Evolutionary conservation across 805 yeast genomes (phyloP).

Genomic region (Teunomyces aglyptinius): DNA sequence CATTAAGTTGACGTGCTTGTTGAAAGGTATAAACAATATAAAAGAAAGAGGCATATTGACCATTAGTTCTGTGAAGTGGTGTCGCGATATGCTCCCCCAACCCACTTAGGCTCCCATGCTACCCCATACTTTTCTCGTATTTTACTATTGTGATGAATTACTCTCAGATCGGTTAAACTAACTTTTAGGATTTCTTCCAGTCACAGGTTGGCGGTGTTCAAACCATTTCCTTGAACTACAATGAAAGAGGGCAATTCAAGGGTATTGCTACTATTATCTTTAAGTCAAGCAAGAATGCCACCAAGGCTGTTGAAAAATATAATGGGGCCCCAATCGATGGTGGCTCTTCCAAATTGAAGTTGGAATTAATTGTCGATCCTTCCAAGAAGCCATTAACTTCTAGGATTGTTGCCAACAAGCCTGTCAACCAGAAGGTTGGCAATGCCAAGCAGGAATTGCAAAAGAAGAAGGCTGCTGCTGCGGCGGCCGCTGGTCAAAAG

Average conservation of each 20-base stretch:
- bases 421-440: slow-evolving; percentile 16
- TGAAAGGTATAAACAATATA: background rate
- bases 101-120: background rate
- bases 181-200: slow-evolving; percentile 79
- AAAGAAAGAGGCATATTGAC: slow-evolving; percentile 1
- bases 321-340: slow-evolving; percentile 93
- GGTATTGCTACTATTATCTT: slow-evolving; percentile 90
- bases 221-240: slow-evolving; percentile 70
- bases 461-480: slow-evolving; percentile 29
- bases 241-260: slow-evolving; percentile 83
- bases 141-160: slow-evolving; percentile 1
- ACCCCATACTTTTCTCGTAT: slow-evolving; percentile 2
- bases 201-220: slow-evolving; percentile 84
- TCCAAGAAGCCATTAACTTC: slow-evolving; percentile 68
- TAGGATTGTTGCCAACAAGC: slow-evolving; percentile 59
- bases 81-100: background rate
- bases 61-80: background rate
- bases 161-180: slow-evolving; percentile 17
- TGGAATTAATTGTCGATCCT: slow-evolving; percentile 86
- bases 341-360: slow-evolving; percentile 71
- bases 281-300: slow-evolving; percentile 65
- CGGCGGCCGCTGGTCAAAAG: slow-evolving; percentile 13
- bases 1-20: slow-evolving; percentile 3
- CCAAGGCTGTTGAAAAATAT: slow-evolving; percentile 75
- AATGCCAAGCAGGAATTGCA: slow-evolving; percentile 27